phyloP scores from a whole-genome alignment of 2,329 filamentous ascomycete genomes.

The Mariannaea elegans region DNA sequence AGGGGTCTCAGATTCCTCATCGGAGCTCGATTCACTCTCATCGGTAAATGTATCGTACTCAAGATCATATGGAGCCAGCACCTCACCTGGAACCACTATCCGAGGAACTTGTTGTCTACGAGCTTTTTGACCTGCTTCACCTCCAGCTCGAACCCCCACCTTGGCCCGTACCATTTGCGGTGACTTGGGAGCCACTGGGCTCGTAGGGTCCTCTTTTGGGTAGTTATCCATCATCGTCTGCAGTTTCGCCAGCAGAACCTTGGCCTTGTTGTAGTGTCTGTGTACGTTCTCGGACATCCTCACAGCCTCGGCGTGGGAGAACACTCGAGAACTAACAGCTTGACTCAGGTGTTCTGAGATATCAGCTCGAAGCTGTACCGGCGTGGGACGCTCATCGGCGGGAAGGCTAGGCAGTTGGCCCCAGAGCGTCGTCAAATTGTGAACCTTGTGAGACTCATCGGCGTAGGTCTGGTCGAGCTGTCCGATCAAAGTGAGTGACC shows the following conservation, averaged over 20 bases:
- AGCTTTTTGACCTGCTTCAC: constrained; percentile 56
- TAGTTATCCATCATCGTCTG: constrained; percentile 69
- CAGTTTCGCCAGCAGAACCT: constrained; percentile 66
- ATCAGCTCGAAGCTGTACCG: constrained; percentile 63
- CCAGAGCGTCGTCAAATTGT: constrained; percentile 67
- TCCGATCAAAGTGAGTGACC: constrained; percentile 71
- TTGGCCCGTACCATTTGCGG: constrained; percentile 62
- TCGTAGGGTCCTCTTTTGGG: constrained; percentile 62
- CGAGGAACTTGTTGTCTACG: constrained; percentile 60
- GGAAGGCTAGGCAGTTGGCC: constrained; percentile 61
- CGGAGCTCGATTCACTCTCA: constrained; percentile 62
- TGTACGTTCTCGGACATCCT: constrained; percentile 72
- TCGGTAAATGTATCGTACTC: constrained; percentile 68
- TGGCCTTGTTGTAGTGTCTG: constrained; percentile 68
- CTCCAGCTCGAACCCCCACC: constrained; percentile 53
- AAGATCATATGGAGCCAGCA: constrained; percentile 71
- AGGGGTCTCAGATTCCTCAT: constrained; percentile 57
- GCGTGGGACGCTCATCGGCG: constrained; percentile 56
- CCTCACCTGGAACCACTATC: constrained; percentile 73
- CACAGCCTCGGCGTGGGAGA: constrained; percentile 68
- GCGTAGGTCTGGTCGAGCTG: constrained; percentile 68
- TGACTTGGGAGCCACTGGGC: constrained; percentile 61
- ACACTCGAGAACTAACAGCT: constrained; percentile 64
- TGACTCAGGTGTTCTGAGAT: constrained; percentile 67
- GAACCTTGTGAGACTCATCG: constrained; percentile 62